These are phyloP conservation scores for Camellia japonica DNA, from an alignment of 148 eudicot species.

Conservation along the genomic window DNA sequence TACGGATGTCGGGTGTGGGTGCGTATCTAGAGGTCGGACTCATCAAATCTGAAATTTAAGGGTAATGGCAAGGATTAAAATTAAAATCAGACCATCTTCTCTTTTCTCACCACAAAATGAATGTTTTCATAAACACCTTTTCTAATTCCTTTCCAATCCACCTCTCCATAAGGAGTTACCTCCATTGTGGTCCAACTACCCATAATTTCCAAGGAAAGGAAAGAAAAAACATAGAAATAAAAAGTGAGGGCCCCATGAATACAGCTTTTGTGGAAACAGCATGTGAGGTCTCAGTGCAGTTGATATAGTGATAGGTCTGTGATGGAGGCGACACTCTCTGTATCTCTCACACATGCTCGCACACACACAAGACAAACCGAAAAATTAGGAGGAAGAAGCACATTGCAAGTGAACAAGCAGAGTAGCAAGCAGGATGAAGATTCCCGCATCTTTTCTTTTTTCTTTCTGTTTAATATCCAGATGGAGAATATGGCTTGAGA, in stretches of 20 bases:
- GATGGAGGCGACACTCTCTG: neutral
- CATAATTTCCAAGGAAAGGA: no score
- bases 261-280: neutral
- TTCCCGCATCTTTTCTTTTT: neutral
- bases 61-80: no score
- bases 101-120: neutral
- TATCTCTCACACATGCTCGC: neutral
- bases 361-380: neutral
- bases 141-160: no score
- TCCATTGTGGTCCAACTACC: neutral
- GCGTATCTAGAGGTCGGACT: no score
- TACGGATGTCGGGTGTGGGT: no score
- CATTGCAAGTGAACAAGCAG: neutral
- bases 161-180: neutral
- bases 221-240: no score
- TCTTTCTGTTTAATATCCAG: neutral
- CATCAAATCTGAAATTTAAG: no score
- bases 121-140: no score
- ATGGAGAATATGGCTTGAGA: neutral
- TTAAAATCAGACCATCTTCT: neutral
- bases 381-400: neutral
- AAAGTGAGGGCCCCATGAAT: no score
- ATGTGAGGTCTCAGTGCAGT: no score
- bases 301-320: neutral
- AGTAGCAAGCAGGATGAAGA: neutral